Evolutionary conservation across 176 grass and related monocot species (phyloP), one percentile per base, ranked within the genome.

Genomic region (Ensete ventricosum): DNA sequence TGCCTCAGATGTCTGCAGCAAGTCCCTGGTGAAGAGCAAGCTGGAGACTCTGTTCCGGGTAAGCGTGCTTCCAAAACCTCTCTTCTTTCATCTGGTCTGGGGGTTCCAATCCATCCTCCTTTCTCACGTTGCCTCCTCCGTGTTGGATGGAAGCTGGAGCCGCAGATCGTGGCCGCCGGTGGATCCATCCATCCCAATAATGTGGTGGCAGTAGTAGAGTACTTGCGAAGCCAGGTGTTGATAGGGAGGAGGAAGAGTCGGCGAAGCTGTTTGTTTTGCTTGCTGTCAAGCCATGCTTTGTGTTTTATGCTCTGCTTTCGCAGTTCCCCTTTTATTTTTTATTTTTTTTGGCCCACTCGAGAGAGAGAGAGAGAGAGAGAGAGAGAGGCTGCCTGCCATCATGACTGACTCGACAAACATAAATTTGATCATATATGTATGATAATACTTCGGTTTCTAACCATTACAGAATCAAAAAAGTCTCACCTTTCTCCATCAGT

Each of bases 21-120:
- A 19, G 71, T 10, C 76, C 27, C 55, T 16, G 67, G 77, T 84
- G 62, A 80, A 84, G 69, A 75, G 48, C 82, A 84, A 75, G n/a
- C 54, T 84, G 75, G 82, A 84, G 54, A 57, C 77, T 69, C 62
- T 84, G 16, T 80, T 84, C 78, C 69, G n/a, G 82, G 82, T 84
- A 84, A 43, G 34, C 3, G 34, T 49, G 27, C 7, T 20, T 50
- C 24, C 1, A 59, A 19, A 80, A 70, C 1, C 11, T 29, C 53
- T 25, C 24, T 25, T 25, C 24, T 25, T 25, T 25, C 22, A 23
- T 23, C 22, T 23, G 22, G 22, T 23, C 24, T 25, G 55, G 34
- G 34, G 34, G 34, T 43, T 43, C 34, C 4, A 0, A 43, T n/a
- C n/a, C n/a, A n/a, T n/a, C n/a, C n/a, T n/a, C 3, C 43, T 62